These are phyloP conservation scores for Neurospora sublineolata DNA, from an alignment of 495 filamentous ascomycete species.

Conservation along the genomic window DNA sequence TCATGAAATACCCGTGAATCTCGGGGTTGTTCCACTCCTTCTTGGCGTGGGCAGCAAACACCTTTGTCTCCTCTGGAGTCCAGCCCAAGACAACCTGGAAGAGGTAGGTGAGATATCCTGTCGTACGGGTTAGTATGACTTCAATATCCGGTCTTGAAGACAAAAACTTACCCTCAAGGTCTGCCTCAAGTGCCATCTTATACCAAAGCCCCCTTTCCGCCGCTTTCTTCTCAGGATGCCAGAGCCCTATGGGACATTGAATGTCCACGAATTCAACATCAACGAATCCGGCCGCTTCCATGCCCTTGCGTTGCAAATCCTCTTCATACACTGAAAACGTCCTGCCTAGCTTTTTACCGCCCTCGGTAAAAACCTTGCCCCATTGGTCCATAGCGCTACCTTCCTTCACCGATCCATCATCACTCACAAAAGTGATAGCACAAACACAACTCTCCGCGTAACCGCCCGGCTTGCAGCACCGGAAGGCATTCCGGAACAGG, in stretches of 20 bases:
- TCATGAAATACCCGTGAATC: constrained; percentile 4
- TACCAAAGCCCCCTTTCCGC: constrained; percentile 34
- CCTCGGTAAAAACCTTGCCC: constrained; percentile 16
- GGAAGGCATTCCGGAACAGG: neutral
- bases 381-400: constrained; percentile 21
- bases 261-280: constrained; percentile 31
- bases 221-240: constrained; percentile 28
- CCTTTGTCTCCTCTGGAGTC: constrained; percentile 6
- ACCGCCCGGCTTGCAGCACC: constrained; percentile 1
- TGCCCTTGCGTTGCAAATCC: constrained; percentile 42
- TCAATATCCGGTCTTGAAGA: neutral
- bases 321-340: constrained; percentile 9
- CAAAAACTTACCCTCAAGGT: constrained; percentile 10
- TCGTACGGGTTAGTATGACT: neutral
- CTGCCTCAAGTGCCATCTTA: constrained; percentile 12
- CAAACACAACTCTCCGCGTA: constrained; percentile 14
- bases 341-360: constrained; percentile 5
- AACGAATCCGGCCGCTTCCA: constrained; percentile 45
- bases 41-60: constrained; percentile 7
- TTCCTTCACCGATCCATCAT: constrained; percentile 16
- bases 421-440: constrained; percentile 11
- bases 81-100: constrained; percentile 20
- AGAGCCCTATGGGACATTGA: neutral
- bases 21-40: constrained; percentile 7
- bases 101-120: constrained; percentile 18